phyloP scores from a whole-genome alignment of 306 rosid genomes.

The Fagus crenata region DNA sequence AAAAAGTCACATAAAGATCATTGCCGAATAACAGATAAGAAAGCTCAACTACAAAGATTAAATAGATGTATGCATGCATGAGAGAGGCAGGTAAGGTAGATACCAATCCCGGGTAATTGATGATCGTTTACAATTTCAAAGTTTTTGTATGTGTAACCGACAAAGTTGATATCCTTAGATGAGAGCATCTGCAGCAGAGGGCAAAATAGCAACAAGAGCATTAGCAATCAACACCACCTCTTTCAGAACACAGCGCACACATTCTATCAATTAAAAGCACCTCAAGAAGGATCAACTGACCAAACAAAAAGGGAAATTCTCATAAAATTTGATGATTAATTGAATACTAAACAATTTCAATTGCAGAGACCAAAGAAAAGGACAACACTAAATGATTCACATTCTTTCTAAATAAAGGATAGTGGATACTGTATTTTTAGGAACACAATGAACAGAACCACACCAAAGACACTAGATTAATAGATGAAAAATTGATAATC shows the following conservation, averaged over 20 bases:
- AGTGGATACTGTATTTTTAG: not conserved
- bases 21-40: conserved; percentile 8
- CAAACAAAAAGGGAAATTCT: not conserved
- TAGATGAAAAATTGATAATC: conserved; percentile 14
- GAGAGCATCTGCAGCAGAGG: conserved; percentile 81
- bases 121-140: conserved; percentile 83
- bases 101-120: conserved; percentile 91
- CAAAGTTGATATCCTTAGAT: conserved; percentile 90
- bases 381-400: not conserved
- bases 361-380: not conserved
- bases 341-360: not conserved
- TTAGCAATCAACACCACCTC: conserved; percentile 21
- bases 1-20: conserved; percentile 17
- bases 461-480: conserved; percentile 11
- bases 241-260: not conserved
- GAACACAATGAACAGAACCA: conserved; percentile 15
- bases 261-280: not conserved
- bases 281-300: not conserved
- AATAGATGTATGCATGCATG: conserved; percentile 21
- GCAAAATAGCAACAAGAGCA: conserved; percentile 36
- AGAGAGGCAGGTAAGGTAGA: conserved; percentile 26
- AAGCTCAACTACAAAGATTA: conserved; percentile 12
- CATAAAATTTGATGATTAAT: not conserved
- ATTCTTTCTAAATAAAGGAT: not conserved
- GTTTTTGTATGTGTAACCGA: conserved; percentile 96